phyloP scores from a whole-genome alignment of 2,329 filamentous ascomycete species.

The Talaromyces verruculosus region DNA sequence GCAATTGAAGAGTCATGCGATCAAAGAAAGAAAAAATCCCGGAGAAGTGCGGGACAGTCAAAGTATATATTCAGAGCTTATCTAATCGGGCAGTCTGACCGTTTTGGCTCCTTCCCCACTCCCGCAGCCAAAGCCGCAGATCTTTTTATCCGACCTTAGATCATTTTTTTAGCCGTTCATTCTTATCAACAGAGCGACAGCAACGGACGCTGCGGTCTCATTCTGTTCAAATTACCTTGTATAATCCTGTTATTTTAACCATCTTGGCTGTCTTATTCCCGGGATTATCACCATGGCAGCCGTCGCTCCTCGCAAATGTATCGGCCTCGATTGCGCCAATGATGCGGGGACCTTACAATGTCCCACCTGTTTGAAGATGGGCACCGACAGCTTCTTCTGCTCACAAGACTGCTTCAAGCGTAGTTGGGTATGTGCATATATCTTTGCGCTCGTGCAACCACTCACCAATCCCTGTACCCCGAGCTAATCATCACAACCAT shows the following conservation, averaged over 20 bases:
- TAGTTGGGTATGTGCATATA: conserved; percentile 74
- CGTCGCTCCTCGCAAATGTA: conserved; percentile 56
- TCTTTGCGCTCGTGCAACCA: background rate
- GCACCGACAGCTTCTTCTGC: conserved; percentile 92
- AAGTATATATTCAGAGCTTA: conserved; percentile 7
- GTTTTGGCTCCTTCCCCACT: background rate
- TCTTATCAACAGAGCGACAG: no score
- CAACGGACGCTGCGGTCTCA: background rate
- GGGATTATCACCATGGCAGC: conserved; percentile 29
- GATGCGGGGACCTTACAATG: conserved; percentile 85
- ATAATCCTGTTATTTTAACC: background rate
- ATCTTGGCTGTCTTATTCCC: background rate
- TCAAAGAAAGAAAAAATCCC: background rate
- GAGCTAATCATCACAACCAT: conserved; percentile 14
- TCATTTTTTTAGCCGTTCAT: background rate
- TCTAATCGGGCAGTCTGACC: conserved; percentile 11
- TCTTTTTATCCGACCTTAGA: conserved; percentile 8
- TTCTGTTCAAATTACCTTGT: no score
- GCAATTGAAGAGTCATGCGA: background rate
- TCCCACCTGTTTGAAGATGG: conserved; percentile 89
- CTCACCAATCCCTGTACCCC: conserved; percentile 22
- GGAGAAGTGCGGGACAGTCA: conserved; percentile 3
- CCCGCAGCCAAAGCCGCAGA: background rate
- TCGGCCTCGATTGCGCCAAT: conserved; percentile 80
- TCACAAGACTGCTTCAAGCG: conserved; percentile 98